phyloP scores from a whole-genome alignment of 1,139 yeast species.

The Protomyces inouyei region DNA sequence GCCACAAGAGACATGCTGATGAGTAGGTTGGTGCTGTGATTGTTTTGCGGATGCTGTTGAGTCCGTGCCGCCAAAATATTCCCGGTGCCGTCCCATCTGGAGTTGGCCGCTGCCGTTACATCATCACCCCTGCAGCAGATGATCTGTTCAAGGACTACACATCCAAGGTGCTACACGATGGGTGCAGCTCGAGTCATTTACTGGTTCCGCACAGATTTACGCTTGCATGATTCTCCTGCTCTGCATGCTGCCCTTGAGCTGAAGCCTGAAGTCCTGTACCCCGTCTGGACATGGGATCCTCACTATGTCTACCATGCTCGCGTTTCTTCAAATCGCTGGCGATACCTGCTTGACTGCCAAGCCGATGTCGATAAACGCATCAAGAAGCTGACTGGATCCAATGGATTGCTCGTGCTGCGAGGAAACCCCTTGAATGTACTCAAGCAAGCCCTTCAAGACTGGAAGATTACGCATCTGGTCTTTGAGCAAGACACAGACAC shows the following conservation, averaged over 20 bases:
- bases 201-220: conserved; percentile 24
- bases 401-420: conserved; percentile 19
- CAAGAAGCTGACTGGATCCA: conserved; percentile 7
- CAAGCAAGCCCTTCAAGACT: conserved; percentile 5
- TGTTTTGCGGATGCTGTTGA: too few species aligned
- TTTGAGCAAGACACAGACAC: conserved; percentile 27
- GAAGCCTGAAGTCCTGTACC: conserved; percentile 20
- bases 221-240: conserved; percentile 24
- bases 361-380: conserved; percentile 9
- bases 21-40: neutral
- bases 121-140: too few species aligned
- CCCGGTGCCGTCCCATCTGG: too few species aligned
- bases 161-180: neutral
- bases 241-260: conserved; percentile 21
- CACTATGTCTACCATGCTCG: conserved; percentile 23
- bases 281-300: conserved; percentile 27
- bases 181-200: conserved; percentile 3
- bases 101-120: too few species aligned
- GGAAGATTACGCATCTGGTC: conserved; percentile 27
- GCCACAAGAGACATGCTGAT: conserved; percentile 9
- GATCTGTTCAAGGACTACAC: neutral
- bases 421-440: conserved; percentile 18
- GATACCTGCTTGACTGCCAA: conserved; percentile 24
- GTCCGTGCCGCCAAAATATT: too few species aligned
- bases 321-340: conserved; percentile 25